Evolutionary conservation across 805 yeast species (phyloP), one percentile per base, ranked within the genome.

Genomic region (Candida germanica): DNA sequence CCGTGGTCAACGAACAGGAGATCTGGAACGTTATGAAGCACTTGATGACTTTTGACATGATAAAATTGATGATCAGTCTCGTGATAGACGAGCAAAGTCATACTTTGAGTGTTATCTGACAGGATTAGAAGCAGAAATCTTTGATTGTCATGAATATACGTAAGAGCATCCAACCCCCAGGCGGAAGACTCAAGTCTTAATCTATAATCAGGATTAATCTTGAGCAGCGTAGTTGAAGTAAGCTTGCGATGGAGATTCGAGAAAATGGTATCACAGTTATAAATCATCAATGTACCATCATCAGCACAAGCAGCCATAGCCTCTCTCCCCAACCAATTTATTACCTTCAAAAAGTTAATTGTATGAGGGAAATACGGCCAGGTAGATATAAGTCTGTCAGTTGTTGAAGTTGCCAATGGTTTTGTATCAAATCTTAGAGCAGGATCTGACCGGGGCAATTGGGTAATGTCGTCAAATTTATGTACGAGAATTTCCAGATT

Each of bases 101-200:
- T 56, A 5, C 56, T 51, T 36, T 68, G 75, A 3, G 76, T 63
- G 46, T 81, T 81, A 43, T 79, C 84, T 0, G 83, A 71, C 0
- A 71, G 66, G 0, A 61, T 74, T 10, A 80, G 42, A 27, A 73
- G 36, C 24, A 54, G 61, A 29, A 42, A 19, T 10, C 13, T 24
- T 3, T 46, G 49, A 7, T 51, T 54, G 5, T 30, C 7, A 4
- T 28, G 13, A 15, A 44, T 51, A 18, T 49, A 49, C 2, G 48
- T 31, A n/a, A 54, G 44, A 25, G 72, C 54, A 47, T 78, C 84
- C 13, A 77, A 46, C 0, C 86, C 85, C 88, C 88, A 82, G 2
- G 71, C 76, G 1, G 83, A 76, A 1, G 71, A 56, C 5, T 58
- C 58, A 31, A 71, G 46, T 21, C 54, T 58, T 3, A 72, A 36